phyloP scores from a whole-genome alignment of 1,284 basidiomycete genomes.

The Mycena citricolor region DNA sequence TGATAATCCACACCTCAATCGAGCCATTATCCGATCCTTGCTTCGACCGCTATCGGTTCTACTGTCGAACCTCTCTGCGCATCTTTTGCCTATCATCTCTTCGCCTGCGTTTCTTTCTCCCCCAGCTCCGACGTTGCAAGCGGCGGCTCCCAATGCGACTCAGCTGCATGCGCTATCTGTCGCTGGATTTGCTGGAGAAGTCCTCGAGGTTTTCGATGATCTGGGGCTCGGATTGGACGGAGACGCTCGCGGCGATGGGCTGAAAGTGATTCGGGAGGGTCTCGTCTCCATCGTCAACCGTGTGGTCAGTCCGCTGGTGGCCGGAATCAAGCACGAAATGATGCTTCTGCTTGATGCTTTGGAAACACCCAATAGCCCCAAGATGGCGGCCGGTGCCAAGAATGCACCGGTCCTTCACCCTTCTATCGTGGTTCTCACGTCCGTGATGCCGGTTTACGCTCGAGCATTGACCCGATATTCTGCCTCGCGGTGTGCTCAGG shows the following conservation, averaged over 20 bases:
- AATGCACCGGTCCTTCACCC: constrained; percentile 47
- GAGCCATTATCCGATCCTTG: constrained; percentile 68
- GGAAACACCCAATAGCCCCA: constrained; percentile 45
- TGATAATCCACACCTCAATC: constrained; percentile 62
- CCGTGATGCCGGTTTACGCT: constrained; percentile 58
- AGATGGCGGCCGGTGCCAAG: constrained; percentile 39
- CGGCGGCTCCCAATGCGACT: constrained; percentile 57
- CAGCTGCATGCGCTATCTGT: constrained; percentile 70
- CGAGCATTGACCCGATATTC: constrained; percentile 59
- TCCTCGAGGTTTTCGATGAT: constrained; percentile 67
- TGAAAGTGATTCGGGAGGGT: constrained; percentile 64
- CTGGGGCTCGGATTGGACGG: constrained; percentile 57
- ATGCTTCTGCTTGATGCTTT: constrained; percentile 60
- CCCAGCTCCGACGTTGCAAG: constrained; percentile 48
- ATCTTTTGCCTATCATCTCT: constrained; percentile 63
- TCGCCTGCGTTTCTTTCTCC: constrained; percentile 59
- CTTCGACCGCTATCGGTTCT: constrained; percentile 76
- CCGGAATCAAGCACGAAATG: constrained; percentile 60
- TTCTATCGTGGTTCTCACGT: constrained; percentile 56
- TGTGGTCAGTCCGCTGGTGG: constrained; percentile 62
- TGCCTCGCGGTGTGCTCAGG: constrained; percentile 50
- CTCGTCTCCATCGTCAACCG: constrained; percentile 65
- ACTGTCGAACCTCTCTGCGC: constrained; percentile 63
- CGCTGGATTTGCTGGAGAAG: constrained; percentile 67
- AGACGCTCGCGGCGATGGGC: constrained; percentile 62